Conservation (phyloP, 208 protist genomes). For the Trypanosomatidae sp. region DNA sequence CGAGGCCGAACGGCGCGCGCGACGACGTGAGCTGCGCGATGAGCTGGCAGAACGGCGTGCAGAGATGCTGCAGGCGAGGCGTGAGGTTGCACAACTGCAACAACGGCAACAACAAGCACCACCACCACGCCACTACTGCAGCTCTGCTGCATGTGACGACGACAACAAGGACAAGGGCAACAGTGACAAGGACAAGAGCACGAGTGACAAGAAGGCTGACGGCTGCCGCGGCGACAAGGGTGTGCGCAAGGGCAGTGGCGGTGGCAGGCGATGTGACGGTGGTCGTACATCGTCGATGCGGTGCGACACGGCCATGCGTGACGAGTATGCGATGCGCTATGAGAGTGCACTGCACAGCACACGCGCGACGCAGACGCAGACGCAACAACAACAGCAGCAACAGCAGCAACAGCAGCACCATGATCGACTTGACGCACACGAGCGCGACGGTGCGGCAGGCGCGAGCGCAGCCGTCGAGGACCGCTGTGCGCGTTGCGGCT, state of each 20-base stretch:
- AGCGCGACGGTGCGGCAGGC: no score
- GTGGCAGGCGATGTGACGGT: no score
- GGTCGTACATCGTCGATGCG: no score
- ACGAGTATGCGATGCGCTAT: not conserved
- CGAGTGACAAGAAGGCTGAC: not conserved
- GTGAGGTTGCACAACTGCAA: not conserved
- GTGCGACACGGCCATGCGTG: not conserved
- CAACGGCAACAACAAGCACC: not conserved
- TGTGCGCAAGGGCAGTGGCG: not conserved
- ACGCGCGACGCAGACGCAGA: not conserved
- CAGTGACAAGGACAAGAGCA: not conserved
- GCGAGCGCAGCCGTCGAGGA: no score
- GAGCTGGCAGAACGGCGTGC: slow-evolving; percentile 44
- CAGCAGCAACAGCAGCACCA: no score
- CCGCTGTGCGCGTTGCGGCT: no score
- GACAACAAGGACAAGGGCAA: not conserved
- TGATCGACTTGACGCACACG: no score
- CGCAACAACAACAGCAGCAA: not conserved
- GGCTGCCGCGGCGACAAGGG: no score
- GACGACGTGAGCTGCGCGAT: slow-evolving; percentile 35
- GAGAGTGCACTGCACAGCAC: not conserved
- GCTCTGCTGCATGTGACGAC: not conserved
- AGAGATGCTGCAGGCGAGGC: slow-evolving; percentile 9
- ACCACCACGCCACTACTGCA: no score
- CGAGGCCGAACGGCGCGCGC: slow-evolving; percentile 30